These are phyloP conservation scores for Aeschynomene evenia DNA, from an alignment of 306 rosid species.

Conservation along the genomic window DNA sequence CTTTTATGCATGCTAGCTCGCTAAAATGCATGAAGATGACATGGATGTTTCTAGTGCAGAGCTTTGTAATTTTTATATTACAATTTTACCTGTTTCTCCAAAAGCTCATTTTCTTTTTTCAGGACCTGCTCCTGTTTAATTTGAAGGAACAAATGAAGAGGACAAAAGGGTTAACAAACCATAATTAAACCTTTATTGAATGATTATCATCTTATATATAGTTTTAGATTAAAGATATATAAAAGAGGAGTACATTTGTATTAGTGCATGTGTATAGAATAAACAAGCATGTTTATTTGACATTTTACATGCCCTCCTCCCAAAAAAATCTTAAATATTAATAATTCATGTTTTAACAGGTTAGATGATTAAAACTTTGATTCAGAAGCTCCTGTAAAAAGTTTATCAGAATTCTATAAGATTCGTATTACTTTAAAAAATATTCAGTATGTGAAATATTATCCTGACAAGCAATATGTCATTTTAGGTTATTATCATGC, in stretches of 20 bases:
- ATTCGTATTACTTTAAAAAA: too few species aligned
- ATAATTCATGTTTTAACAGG: not conserved
- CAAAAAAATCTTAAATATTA: not conserved
- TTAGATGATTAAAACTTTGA: too few species aligned
- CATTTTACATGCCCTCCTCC: not conserved
- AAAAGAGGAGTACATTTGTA: not conserved
- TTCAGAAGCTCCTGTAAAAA: not conserved
- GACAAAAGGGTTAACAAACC: not conserved
- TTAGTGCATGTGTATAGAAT: not conserved
- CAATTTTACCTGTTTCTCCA: conserved; percentile 25
- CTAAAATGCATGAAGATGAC: not conserved
- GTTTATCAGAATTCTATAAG: not conserved
- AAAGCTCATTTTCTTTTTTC: conserved; percentile 16
- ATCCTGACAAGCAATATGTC: too few species aligned
- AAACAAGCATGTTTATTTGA: not conserved
- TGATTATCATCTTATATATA: not conserved
- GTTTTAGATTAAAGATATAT: not conserved
- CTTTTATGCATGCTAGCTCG: not conserved
- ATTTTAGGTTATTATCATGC: too few species aligned
- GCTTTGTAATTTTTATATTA: not conserved
- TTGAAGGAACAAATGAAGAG: not conserved
- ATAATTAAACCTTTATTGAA: not conserved
- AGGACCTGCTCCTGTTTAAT: conserved; percentile 15
- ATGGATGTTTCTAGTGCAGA: not conserved
- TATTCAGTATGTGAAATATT: too few species aligned